phyloP scores from a whole-genome alignment of 805 yeast genomes.

The Candida vaughaniae region DNA sequence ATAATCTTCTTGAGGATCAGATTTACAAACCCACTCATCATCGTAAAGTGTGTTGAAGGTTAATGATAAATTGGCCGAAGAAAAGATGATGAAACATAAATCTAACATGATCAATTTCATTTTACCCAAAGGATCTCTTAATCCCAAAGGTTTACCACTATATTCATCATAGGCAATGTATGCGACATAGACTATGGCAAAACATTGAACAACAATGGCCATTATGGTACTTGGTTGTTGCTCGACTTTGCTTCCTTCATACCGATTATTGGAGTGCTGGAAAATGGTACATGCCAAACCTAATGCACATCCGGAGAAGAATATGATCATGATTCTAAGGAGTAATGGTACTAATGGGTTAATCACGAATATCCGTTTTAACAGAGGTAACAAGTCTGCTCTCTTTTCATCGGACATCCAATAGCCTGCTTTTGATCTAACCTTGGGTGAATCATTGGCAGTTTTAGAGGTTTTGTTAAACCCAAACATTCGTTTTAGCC shows the following conservation, averaged over 20 bases:
- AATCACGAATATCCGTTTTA: slow-evolving; percentile 59
- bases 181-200: slow-evolving; percentile 72
- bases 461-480: slow-evolving; percentile 12
- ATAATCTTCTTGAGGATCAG: slow-evolving; percentile 20
- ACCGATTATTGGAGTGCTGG: slow-evolving; percentile 32
- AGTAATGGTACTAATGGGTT: slow-evolving; percentile 82
- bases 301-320: slow-evolving; percentile 65
- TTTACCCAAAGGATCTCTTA: slow-evolving; percentile 81
- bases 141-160: slow-evolving; percentile 86
- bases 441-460: slow-evolving; percentile 31
- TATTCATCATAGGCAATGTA: slow-evolving; percentile 91
- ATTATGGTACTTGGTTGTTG: slow-evolving; percentile 90
- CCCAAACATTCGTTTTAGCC: neutral
- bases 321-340: slow-evolving; percentile 50
- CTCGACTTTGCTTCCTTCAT: slow-evolving; percentile 40
- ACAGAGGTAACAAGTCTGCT: slow-evolving; percentile 60
- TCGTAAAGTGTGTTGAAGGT: slow-evolving; percentile 84
- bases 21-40: slow-evolving; percentile 69
- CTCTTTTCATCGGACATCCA: slow-evolving; percentile 67
- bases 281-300: slow-evolving; percentile 68
- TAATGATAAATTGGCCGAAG: slow-evolving; percentile 82
- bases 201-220: slow-evolving; percentile 83
- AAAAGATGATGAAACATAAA: slow-evolving; percentile 80
- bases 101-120: slow-evolving; percentile 80
- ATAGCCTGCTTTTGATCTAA: slow-evolving; percentile 59